These are phyloP conservation scores for Candida pseudoglaebosa DNA, from an alignment of 805 yeast genomes.

Conservation along the genomic window DNA sequence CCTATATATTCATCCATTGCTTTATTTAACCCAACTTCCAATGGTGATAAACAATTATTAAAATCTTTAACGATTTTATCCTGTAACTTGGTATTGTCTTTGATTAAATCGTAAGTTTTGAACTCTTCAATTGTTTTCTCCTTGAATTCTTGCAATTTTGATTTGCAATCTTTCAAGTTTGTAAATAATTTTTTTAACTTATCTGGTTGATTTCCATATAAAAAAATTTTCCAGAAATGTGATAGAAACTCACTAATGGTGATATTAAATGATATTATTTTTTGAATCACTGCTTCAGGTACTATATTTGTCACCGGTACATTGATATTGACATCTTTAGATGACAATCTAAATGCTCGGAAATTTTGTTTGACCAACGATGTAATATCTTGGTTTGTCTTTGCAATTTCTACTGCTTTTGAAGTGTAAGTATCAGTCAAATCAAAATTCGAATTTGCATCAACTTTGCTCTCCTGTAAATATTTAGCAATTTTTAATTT, in stretches of 20 bases:
- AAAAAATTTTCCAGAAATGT: constrained; percentile 40
- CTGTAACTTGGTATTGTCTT: constrained; percentile 25
- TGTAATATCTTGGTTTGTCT: constrained; percentile 27
- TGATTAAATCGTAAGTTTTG: constrained; percentile 21
- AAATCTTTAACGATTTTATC: constrained; percentile 33
- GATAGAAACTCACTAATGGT: constrained; percentile 40
- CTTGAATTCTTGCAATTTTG: constrained; percentile 24
- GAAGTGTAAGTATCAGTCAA: constrained; percentile 24
- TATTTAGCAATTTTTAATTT: constrained; percentile 7
- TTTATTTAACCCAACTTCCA: constrained; percentile 27
- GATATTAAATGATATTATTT: constrained; percentile 33
- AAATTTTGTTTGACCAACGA: constrained; percentile 32
- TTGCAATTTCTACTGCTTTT: constrained; percentile 26
- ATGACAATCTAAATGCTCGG: constrained; percentile 23
- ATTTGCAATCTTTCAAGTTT: constrained; percentile 33
- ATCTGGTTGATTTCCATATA: constrained; percentile 28
- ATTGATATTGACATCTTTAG: constrained; percentile 7
- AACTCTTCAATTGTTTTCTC: constrained; percentile 17
- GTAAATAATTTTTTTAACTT: constrained; percentile 36
- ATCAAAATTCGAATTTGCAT: constrained; percentile 11
- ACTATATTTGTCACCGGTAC: constrained; percentile 15
- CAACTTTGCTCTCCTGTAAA: constrained; percentile 17
- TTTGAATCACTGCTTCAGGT: constrained; percentile 24
- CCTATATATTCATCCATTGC: constrained; percentile 33
- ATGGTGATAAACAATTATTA: constrained; percentile 27